Evolutionary conservation across 108 stramenopile genomes (phyloP).

Genomic region (Bacterosira constricta): DNA sequence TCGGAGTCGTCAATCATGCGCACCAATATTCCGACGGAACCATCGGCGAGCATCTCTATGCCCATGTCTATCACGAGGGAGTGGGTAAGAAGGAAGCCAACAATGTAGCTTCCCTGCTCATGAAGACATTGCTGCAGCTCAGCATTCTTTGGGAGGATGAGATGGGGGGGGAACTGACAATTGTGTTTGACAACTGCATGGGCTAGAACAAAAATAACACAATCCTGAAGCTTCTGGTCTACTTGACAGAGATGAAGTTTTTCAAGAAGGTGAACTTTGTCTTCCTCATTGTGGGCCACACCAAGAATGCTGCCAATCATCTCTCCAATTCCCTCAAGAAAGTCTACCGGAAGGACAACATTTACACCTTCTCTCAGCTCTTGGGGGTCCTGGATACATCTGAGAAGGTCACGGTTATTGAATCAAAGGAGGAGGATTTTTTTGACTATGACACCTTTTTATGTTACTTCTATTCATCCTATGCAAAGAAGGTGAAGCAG

Average conservation of each 20-base stretch:
- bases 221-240: conserved; percentile 7
- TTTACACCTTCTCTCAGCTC: neutral
- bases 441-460: neutral
- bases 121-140: conserved; percentile 1
- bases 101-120: conserved; percentile 24
- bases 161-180: conserved; percentile 1
- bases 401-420: neutral
- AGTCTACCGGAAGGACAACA: neutral
- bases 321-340: neutral
- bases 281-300: conserved; percentile 1
- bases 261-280: conserved; percentile 1
- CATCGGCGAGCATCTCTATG: conserved; percentile 3
- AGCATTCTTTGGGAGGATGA: conserved; percentile 7
- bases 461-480: neutral
- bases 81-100: too few species aligned
- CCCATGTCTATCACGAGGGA: conserved; percentile 15
- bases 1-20: conserved; percentile 18
- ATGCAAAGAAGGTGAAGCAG: neutral
- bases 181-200: conserved; percentile 21
- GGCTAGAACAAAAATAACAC: conserved; percentile 47
- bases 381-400: neutral
- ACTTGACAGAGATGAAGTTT: neutral
- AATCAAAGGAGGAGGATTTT: neutral
- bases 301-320: neutral
- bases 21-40: neutral